Conservation (phyloP, 2,329 filamentous ascomycete genomes). For the Thielaviopsis populi region DNA sequence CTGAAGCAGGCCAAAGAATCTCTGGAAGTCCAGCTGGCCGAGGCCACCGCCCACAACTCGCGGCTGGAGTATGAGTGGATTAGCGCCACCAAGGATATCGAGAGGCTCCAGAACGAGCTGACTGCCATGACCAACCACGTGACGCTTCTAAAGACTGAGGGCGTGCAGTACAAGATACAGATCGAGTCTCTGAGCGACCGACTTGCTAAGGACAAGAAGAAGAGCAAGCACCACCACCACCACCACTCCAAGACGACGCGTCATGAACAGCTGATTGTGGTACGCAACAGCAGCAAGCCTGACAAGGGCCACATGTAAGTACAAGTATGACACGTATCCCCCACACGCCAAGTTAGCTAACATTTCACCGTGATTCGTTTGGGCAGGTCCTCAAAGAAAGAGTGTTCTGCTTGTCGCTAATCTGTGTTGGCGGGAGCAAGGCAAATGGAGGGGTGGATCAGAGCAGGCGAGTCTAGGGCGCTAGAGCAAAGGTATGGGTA, state of each 20-base stretch:
- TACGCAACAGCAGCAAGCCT: slow-evolving; percentile 4
- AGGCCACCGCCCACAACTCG: not conserved
- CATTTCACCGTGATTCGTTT: slow-evolving; percentile 4
- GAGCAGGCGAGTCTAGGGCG: not conserved
- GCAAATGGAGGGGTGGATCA: not conserved
- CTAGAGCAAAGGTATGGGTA: not conserved
- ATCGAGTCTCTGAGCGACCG: slow-evolving; percentile 14
- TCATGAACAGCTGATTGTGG: slow-evolving; percentile 14
- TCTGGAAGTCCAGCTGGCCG: slow-evolving; percentile 7
- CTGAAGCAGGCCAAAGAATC: slow-evolving; percentile 12
- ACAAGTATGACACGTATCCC: slow-evolving; percentile 8
- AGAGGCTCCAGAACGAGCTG: slow-evolving; percentile 8
- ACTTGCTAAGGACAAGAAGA: slow-evolving; percentile 8
- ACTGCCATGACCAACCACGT: slow-evolving; percentile 8
- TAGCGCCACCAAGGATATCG: slow-evolving; percentile 8
- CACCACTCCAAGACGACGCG: slow-evolving; percentile 8
- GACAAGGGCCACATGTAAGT: slow-evolving; percentile 15
- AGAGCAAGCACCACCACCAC: slow-evolving; percentile 6
- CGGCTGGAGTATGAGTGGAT: slow-evolving; percentile 11
- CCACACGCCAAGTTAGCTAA: not conserved
- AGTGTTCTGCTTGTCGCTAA: slow-evolving; percentile 23
- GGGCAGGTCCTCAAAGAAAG: slow-evolving; percentile 14
- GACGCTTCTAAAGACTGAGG: slow-evolving; percentile 10
- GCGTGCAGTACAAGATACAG: slow-evolving; percentile 15
- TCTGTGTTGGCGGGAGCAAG: not conserved